Percentiles rank a stretch among this genome's conserved stretches.
These are phyloP conservation scores for Marasmius oreades DNA, from an alignment of 1,284 basidiomycete genomes.

Conservation along the genomic window DNA sequence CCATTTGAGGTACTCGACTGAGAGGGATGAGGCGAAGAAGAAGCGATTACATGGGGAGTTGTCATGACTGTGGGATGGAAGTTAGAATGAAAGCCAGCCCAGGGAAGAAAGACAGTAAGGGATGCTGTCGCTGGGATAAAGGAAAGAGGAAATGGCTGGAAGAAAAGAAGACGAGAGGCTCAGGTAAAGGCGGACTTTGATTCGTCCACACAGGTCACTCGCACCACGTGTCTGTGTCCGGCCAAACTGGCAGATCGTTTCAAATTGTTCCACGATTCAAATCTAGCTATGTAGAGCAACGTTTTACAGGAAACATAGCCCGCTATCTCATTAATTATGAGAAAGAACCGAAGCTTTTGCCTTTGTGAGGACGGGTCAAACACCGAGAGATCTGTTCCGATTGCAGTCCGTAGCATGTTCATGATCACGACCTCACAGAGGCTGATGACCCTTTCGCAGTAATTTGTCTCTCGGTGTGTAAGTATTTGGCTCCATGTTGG, in stretches of 20 bases:
- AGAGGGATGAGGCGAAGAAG: slow-evolving; percentile 59
- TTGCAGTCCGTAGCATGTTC: too few relatives aligned
- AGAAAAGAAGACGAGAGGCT: slow-evolving; percentile 1
- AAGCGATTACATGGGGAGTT: slow-evolving; percentile 75
- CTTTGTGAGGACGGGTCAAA: too few relatives aligned
- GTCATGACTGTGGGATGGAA: slow-evolving; percentile 42
- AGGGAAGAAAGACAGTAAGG: slow-evolving; percentile 2
- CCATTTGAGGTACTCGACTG: slow-evolving; percentile 60
- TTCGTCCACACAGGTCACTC: neutral
- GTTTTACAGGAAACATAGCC: too few relatives aligned
- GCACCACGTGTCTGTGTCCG: neutral
- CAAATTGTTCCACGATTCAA: neutral
- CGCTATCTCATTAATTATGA: too few relatives aligned
- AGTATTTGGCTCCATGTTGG: too few relatives aligned
- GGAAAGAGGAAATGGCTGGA: slow-evolving; percentile 1
- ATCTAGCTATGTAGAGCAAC: neutral
- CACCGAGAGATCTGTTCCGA: too few relatives aligned
- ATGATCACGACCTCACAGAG: too few relatives aligned
- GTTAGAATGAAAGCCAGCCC: slow-evolving; percentile 5
- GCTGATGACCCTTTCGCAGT: too few relatives aligned
- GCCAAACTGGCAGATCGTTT: neutral
- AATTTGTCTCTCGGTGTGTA: too few relatives aligned
- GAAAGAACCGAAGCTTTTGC: too few relatives aligned
- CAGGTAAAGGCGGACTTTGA: slow-evolving; percentile 8
- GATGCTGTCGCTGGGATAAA: slow-evolving; percentile 6